Evolutionary conservation across 2,329 filamentous ascomycete species (phyloP).

Genomic region (Pseudocercospora fijiensis): DNA sequence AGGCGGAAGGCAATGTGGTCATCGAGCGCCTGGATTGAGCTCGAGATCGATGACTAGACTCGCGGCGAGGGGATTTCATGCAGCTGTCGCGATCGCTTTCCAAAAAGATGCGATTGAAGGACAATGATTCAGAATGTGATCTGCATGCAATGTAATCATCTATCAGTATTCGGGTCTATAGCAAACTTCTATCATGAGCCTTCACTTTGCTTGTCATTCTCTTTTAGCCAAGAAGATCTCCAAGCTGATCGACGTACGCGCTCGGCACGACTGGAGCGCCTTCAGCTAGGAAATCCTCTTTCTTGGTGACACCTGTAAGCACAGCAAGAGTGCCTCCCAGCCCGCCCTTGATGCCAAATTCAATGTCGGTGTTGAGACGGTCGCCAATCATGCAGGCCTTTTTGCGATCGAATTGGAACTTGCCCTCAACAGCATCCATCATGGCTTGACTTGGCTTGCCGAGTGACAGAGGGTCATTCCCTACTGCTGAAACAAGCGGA

Average conservation of each 20-base stretch:
- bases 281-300: conserved; percentile 75
- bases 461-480: conserved; percentile 69
- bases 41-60: background rate
- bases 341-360: conserved; percentile 87
- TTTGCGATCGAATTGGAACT: conserved; percentile 81
- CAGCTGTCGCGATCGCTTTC: background rate
- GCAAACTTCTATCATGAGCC: background rate
- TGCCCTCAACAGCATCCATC: conserved; percentile 98
- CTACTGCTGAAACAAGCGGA: conserved; percentile 65
- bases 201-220: background rate
- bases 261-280: conserved; percentile 69
- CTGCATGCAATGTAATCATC: background rate
- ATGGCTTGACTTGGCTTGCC: conserved; percentile 98
- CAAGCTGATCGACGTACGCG: conserved; percentile 81
- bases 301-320: conserved; percentile 82
- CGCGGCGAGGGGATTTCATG: background rate
- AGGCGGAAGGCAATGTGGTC: conserved; percentile 18
- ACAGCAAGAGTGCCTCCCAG: conserved; percentile 90
- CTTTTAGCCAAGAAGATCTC: conserved; percentile 60
- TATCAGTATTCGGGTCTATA: background rate
- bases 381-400: conserved; percentile 96
- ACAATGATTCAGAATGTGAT: background rate
- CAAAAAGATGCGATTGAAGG: background rate
- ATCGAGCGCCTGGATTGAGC: conserved; percentile 15
- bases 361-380: conserved; percentile 89